These are phyloP conservation scores for Aspergillus viridinutans DNA, from an alignment of 2,329 filamentous ascomycete genomes.

Conservation along the genomic window DNA sequence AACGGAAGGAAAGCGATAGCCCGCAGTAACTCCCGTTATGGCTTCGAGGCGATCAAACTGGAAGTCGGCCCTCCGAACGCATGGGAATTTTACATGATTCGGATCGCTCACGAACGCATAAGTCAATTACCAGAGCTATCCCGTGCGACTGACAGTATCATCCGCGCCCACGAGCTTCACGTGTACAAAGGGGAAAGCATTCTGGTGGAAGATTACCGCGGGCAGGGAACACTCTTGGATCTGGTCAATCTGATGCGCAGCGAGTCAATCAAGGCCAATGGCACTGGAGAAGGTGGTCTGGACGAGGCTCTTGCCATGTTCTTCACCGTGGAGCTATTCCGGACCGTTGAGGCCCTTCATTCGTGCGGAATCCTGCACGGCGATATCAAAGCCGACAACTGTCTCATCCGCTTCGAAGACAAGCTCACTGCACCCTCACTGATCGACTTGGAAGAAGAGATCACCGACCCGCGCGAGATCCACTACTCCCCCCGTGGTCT, in stretches of 20 bases:
- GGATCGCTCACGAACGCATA: conserved; percentile 71
- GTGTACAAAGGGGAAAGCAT: conserved; percentile 88
- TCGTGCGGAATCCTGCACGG: conserved; percentile 77
- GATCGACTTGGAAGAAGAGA: conserved; percentile 24
- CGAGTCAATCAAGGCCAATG: conserved; percentile 52
- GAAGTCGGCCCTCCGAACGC: conserved; percentile 74
- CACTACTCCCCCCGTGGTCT: conserved; percentile 71
- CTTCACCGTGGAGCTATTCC: conserved; percentile 84
- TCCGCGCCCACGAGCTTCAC: conserved; percentile 84
- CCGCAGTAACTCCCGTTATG: conserved; percentile 42
- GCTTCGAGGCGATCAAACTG: conserved; percentile 87
- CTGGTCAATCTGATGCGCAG: conserved; percentile 81
- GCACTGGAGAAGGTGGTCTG: conserved; percentile 60
- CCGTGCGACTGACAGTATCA: conserved; percentile 71
- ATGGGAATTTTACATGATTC: conserved; percentile 98
- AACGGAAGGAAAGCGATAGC: conserved; percentile 27
- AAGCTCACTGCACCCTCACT: conserved; percentile 28
- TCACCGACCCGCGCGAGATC: conserved; percentile 26
- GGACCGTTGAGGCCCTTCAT: conserved; percentile 85
- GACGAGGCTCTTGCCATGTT: conserved; percentile 94
- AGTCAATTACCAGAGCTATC: conserved; percentile 54
- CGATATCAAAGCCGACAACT: conserved; percentile 94
- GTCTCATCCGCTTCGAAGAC: conserved; percentile 75
- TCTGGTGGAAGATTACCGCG: conserved; percentile 78
- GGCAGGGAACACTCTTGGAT: conserved; percentile 90